These are phyloP conservation scores for Picochlorum sp. DNA, from an alignment of 139 green algal species.

Conservation along the genomic window DNA sequence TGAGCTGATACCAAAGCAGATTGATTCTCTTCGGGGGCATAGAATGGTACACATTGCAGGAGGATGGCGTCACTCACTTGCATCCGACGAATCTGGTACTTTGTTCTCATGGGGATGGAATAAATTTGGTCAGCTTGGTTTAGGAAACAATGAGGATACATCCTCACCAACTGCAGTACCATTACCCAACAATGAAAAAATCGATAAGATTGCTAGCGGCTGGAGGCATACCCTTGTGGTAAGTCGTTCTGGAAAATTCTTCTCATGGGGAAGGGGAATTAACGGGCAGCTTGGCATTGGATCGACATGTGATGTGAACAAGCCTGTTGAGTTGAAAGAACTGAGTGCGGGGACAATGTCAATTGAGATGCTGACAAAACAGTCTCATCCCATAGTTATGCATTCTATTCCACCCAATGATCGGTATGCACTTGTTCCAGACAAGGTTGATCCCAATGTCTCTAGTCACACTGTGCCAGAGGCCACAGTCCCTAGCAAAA, in stretches of 20 bases:
- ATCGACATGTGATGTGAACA: slow-evolving; percentile 3
- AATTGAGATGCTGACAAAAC: slow-evolving; percentile 7
- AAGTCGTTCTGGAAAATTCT: slow-evolving; percentile 49
- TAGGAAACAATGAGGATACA: slow-evolving; percentile 48
- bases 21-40: slow-evolving; percentile 30
- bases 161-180: slow-evolving; percentile 31
- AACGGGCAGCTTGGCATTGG: slow-evolving; percentile 74
- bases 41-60: slow-evolving; percentile 49
- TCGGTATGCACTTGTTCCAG: slow-evolving; percentile 43
- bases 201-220: slow-evolving; percentile 62
- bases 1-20: slow-evolving; percentile 26
- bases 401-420: slow-evolving; percentile 31
- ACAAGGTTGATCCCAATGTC: slow-evolving; percentile 3
- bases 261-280: slow-evolving; percentile 68
- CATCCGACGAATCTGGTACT: slow-evolving; percentile 42
- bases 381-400: slow-evolving; percentile 3
- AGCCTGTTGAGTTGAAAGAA: neutral
- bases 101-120: slow-evolving; percentile 86
- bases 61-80: slow-evolving; percentile 81
- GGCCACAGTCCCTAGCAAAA: neutral
- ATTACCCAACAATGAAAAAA: slow-evolving; percentile 17
- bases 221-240: slow-evolving; percentile 75
- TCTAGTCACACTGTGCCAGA: slow-evolving; percentile 10
- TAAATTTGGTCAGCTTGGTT: slow-evolving; percentile 71
- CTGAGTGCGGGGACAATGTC: neutral